Evolutionary conservation across 2,329 filamentous ascomycete species (phyloP).

Genomic region (Microthyrium microscopicum): DNA sequence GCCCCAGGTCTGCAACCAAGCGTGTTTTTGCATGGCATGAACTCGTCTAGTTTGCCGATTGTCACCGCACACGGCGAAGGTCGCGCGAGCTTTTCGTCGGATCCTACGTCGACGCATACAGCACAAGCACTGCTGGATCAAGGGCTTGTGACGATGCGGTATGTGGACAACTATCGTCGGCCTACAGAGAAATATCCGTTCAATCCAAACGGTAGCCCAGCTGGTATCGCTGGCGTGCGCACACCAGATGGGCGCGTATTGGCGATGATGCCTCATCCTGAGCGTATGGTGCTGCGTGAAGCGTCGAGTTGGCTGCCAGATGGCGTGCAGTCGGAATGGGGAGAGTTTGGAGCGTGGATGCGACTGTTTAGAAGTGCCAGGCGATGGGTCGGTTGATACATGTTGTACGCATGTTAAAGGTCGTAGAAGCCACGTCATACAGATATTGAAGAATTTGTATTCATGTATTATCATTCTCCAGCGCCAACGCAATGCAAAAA

Average conservation of each 20-base stretch:
- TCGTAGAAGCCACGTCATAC: no score
- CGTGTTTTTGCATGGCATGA: constrained; percentile 87
- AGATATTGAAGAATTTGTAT: no score
- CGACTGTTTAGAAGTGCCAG: constrained; percentile 77
- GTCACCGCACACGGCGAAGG: constrained; percentile 86
- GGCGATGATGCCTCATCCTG: constrained; percentile 86
- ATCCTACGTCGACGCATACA: constrained; percentile 23
- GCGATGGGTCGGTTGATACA: constrained; percentile 56
- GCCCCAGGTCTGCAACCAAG: constrained; percentile 31
- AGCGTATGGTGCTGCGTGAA: constrained; percentile 70
- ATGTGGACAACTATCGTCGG: constrained; percentile 64
- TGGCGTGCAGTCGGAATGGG: constrained; percentile 47
- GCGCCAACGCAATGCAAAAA: no score
- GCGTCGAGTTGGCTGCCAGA: constrained; percentile 60
- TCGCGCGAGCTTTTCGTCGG: constrained; percentile 40
- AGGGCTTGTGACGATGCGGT: constrained; percentile 62
- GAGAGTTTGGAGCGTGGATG: constrained; percentile 70
- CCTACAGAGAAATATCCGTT: constrained; percentile 71
- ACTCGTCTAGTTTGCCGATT: constrained; percentile 65
- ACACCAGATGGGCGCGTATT: constrained; percentile 64
- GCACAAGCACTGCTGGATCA: constrained; percentile 40
- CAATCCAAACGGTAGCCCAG: constrained; percentile 76
- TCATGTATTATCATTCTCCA: no score
- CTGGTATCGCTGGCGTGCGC: constrained; percentile 65
- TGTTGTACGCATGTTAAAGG: no score